Evolutionary conservation across 2,329 filamentous ascomycete genomes (phyloP).

Genomic region (Colletotrichum coccodes): DNA sequence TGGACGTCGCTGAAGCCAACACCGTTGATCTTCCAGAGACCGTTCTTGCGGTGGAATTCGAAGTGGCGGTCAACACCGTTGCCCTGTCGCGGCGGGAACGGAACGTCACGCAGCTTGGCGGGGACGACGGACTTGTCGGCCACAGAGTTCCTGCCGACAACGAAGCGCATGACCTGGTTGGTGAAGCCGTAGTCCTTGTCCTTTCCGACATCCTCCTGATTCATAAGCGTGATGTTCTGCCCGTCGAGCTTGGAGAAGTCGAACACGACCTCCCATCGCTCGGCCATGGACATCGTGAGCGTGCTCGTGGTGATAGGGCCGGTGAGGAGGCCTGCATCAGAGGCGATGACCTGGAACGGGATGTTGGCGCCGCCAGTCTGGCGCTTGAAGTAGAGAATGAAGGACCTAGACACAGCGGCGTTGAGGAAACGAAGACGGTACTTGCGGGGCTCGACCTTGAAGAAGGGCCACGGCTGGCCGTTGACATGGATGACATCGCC

Average conservation of each 20-base stretch:
- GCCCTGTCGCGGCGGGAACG: conserved; percentile 46
- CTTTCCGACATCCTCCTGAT: conserved; percentile 46
- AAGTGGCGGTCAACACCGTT: conserved; percentile 54
- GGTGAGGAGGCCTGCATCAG: conserved; percentile 62
- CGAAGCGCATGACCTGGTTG: conserved; percentile 62
- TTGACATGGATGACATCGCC: conserved; percentile 70
- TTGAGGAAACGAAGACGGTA: conserved; percentile 67
- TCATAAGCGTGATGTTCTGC: conserved; percentile 55
- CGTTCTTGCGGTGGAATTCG: conserved; percentile 54
- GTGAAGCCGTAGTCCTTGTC: conserved; percentile 62
- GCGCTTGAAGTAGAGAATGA: conserved; percentile 56
- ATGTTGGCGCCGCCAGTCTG: conserved; percentile 45
- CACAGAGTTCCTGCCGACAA: conserved; percentile 51
- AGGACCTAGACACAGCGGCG: conserved; percentile 58
- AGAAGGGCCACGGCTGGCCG: conserved; percentile 67
- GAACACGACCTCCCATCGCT: conserved; percentile 67
- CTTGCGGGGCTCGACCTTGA: conserved; percentile 68
- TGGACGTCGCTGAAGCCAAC: conserved; percentile 56
- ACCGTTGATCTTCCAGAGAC: conserved; percentile 63
- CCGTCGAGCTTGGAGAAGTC: conserved; percentile 62
- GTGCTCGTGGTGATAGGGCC: conserved; percentile 52
- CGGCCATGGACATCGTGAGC: conserved; percentile 62
- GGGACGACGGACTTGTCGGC: conserved; percentile 49
- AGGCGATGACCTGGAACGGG: conserved; percentile 63
- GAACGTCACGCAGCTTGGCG: conserved; percentile 45